phyloP scores from a whole-genome alignment of 179 eudicot species.

The Spinacia oleracea region DNA sequence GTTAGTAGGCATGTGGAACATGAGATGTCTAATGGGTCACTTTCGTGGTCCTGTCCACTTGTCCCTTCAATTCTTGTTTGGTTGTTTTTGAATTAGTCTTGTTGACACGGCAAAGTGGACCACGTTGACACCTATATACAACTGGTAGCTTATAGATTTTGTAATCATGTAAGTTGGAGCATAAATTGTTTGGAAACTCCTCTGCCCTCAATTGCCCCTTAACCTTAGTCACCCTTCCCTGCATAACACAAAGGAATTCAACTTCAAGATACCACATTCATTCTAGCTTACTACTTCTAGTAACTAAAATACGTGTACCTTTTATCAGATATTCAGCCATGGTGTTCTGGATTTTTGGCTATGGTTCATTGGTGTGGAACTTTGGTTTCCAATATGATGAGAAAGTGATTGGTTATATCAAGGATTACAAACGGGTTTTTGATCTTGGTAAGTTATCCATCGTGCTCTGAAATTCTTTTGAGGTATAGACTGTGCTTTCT shows the following conservation, averaged over 20 bases:
- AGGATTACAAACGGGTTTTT: slow-evolving; percentile 78
- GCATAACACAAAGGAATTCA: not conserved
- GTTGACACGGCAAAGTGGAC: slow-evolving; percentile 29
- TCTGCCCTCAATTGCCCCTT: not conserved
- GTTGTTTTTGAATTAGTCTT: slow-evolving; percentile 24
- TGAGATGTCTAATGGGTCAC: slow-evolving; percentile 9
- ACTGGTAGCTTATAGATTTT: slow-evolving; percentile 18
- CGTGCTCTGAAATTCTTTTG: not conserved
- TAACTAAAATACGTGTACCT: slow-evolving; percentile 7
- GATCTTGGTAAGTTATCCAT: slow-evolving; percentile 68
- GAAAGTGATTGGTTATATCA: slow-evolving; percentile 83
- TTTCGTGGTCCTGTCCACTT: not conserved
- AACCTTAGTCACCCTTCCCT: not conserved
- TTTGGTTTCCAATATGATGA: slow-evolving; percentile 89
- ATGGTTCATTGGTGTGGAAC: slow-evolving; percentile 97
- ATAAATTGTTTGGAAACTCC: not conserved
- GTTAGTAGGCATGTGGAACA: slow-evolving; percentile 9
- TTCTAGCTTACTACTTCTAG: not conserved
- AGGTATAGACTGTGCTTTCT: not conserved
- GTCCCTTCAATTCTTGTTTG: slow-evolving; percentile 17
- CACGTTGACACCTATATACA: slow-evolving; percentile 8
- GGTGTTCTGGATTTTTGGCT: slow-evolving; percentile 98
- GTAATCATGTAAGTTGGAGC: slow-evolving; percentile 4
- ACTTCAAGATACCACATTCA: not conserved
- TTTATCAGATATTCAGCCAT: slow-evolving; percentile 44